Base-by-base conservation (phyloP, 805 yeast species). In the Hanseniaspora singularis region DNA sequence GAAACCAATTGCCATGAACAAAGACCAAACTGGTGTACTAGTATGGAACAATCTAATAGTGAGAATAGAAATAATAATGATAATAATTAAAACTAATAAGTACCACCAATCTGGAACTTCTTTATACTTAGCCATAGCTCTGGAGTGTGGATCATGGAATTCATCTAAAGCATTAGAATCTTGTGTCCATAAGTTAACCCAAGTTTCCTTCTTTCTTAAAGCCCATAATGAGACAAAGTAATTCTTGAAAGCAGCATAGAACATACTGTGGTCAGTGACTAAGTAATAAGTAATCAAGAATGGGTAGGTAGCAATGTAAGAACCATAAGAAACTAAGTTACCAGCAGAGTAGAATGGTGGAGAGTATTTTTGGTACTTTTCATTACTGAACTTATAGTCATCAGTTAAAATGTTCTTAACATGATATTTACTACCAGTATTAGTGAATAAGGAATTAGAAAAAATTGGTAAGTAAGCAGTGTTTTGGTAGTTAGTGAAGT, bases 41-140 rank as follows among this genome's bases (percentile, higher is more conserved):
- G 75, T 66, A 36, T 70, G 73, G 51, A 68, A 72, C 14, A 66
- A 56, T 34, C 60, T 49, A 6, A 69, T 66, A 33, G 68, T 62
- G 0, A 62, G 49, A 16, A 71, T 52, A 19, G 57, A 61, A 47
- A 58, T 68, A 60, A 70, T 60, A 36, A 72, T 60, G 2, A 66
- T 52, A 8, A 76, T 64, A 23, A 78, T 65, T 12, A 64, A 52
- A n/a, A 74, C 48, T 33, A 18, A 1, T 16, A 51, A 49, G 67
- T 67, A 46, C 64, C 56, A 46, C 68, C 61, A 88, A 65, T 88
- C 96, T n/a, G 89, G 84, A 23, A 76, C 81, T 53, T 77, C 84
- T 19, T 66, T 67, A 58, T 77, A 76, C 26, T 59, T 58, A 11
- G 70, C 51, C 79, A 77, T 76, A 71, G 76, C 74, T 39, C 63